Conservation (phyloP, 495 filamentous ascomycete species). For the Neurospora tetraspora region DNA sequence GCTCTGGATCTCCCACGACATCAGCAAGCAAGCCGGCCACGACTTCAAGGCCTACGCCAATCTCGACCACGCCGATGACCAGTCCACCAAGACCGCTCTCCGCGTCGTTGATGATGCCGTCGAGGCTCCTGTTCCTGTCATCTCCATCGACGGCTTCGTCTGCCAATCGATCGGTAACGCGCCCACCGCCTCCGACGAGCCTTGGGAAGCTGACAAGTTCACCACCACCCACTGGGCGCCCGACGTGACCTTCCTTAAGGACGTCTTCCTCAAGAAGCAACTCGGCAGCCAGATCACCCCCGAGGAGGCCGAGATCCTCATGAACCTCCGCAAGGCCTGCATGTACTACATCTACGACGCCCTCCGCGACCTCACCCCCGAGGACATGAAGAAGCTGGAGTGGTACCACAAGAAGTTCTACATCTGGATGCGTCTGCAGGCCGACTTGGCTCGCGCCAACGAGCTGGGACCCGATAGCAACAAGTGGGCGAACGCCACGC, state of each 20-base stretch:
- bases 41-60: conserved; percentile 13
- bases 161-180: conserved; percentile 18
- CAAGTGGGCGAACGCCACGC: conserved; percentile 4
- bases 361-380: conserved; percentile 7
- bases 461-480: conserved; percentile 14
- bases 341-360: conserved; percentile 19
- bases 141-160: conserved; percentile 15
- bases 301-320: conserved; percentile 12
- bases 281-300: conserved; percentile 13
- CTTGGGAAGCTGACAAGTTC: conserved; percentile 17
- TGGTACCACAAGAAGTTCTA: conserved; percentile 23
- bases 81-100: conserved; percentile 12
- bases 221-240: conserved; percentile 15
- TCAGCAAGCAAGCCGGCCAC: conserved; percentile 5
- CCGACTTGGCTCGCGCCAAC: conserved; percentile 14
- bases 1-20: conserved; percentile 16
- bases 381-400: conserved; percentile 10
- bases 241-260: conserved; percentile 16
- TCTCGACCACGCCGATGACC: conserved; percentile 11
- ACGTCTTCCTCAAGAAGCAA: conserved; percentile 8
- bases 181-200: not conserved
- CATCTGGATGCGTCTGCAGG: conserved; percentile 23
- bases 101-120: conserved; percentile 5
- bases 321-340: conserved; percentile 20
- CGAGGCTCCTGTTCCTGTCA: not conserved